phyloP scores from a whole-genome alignment of 495 filamentous ascomycete species.

The Aspergillus bertholletiae region DNA sequence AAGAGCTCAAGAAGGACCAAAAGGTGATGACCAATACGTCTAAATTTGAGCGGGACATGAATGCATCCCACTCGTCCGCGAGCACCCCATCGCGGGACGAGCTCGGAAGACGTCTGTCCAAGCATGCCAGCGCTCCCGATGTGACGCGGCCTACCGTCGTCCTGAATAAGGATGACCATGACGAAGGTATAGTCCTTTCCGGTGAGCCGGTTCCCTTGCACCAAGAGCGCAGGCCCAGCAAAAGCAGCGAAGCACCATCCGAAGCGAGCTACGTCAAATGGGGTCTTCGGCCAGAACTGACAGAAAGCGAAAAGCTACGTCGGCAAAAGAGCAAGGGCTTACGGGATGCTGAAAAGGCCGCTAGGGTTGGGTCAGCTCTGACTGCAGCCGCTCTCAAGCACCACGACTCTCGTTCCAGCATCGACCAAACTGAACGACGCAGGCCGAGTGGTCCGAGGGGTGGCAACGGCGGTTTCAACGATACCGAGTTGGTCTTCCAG shows the following conservation, averaged over 20 bases:
- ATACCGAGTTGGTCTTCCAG: conserved; percentile 58
- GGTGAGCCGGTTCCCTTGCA: conserved; percentile 43
- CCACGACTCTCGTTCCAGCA: conserved; percentile 60
- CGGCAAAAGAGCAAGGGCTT: conserved; percentile 59
- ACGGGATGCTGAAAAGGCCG: conserved; percentile 54
- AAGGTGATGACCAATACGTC: conserved; percentile 58
- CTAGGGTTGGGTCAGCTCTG: conserved; percentile 51
- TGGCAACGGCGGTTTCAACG: conserved; percentile 53
- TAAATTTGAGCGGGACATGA: conserved; percentile 59
- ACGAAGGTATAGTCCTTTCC: conserved; percentile 55
- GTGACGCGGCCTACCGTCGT: conserved; percentile 63
- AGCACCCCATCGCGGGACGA: conserved; percentile 61
- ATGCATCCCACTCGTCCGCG: conserved; percentile 57
- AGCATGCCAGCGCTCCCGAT: conserved; percentile 68
- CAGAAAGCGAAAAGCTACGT: conserved; percentile 51
- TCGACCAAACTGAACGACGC: conserved; percentile 49
- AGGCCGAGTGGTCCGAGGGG: conserved; percentile 42
- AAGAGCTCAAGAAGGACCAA: conserved; percentile 85
- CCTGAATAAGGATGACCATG: conserved; percentile 56
- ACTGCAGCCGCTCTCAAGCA: conserved; percentile 62
- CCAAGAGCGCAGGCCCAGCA: conserved; percentile 41
- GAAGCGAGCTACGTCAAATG: conserved; percentile 45
- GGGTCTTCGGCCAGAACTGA: conserved; percentile 42
- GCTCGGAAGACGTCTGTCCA: conserved; percentile 56
- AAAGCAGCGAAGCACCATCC: conserved; percentile 45